Percentiles rank a stretch among this genome's conserved stretches.
Conservation (phyloP, 495 filamentous ascomycete species). For the Lineolata rhizophorae region DNA sequence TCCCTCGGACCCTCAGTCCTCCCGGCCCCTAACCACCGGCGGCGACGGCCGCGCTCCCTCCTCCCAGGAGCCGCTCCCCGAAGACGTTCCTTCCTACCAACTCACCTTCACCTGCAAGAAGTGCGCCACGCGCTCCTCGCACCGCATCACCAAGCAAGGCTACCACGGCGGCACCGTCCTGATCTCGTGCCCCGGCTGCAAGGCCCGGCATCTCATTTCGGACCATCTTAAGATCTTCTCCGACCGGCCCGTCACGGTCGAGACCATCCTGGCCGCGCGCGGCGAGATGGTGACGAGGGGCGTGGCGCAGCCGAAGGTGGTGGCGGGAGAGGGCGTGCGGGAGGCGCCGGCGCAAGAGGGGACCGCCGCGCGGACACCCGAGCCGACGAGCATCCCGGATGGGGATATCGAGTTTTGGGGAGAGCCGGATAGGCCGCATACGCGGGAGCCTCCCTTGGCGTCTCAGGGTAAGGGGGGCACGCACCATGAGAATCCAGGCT, state of each 20-base stretch:
- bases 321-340: too few species aligned
- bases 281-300: conserved; percentile 44
- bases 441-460: too few species aligned
- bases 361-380: too few species aligned
- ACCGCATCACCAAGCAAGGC: conserved; percentile 71
- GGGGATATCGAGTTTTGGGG: conserved; percentile 32
- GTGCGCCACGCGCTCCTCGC: conserved; percentile 50
- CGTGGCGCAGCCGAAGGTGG: conserved; percentile 12
- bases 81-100: conserved; percentile 50
- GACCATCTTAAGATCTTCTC: conserved; percentile 73
- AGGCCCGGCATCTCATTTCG: conserved; percentile 70
- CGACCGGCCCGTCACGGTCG: conserved; percentile 40
- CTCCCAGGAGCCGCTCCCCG: too few species aligned
- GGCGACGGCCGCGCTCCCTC: too few species aligned
- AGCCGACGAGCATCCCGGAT: too few species aligned
- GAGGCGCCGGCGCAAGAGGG: too few species aligned
- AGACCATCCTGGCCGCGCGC: conserved; percentile 45
- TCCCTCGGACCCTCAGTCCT: too few species aligned
- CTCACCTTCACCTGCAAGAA: conserved; percentile 85
- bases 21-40: too few species aligned
- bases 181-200: conserved; percentile 66
- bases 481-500: too few species aligned
- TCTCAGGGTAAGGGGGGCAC: too few species aligned
- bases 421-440: too few species aligned
- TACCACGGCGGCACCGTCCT: conserved; percentile 79